A percentile compares a stretch with the other conserved stretches of the same genome.
phyloP scores from a whole-genome alignment of 257 asterid species.

The Gentiana straminea region DNA sequence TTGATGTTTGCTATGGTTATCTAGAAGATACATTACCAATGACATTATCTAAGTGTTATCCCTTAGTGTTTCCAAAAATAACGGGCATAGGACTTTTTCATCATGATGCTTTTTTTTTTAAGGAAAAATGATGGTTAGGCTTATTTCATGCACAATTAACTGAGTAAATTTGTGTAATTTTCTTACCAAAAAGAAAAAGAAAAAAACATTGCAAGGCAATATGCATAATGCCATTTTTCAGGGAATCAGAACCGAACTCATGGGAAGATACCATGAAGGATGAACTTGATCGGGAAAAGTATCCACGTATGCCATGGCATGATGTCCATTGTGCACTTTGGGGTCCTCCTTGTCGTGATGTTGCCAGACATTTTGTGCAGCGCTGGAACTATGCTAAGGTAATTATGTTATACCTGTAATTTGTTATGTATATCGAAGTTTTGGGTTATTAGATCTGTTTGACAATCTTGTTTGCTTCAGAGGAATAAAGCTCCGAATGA shows the following conservation, averaged over 20 bases:
- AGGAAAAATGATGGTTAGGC: not conserved
- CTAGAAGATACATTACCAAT: too few relatives aligned
- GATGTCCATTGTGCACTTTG: constrained; percentile 97
- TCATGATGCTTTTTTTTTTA: not conserved
- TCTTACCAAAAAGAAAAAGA: too few relatives aligned
- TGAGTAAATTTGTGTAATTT: not conserved
- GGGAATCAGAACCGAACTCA: constrained; percentile 94
- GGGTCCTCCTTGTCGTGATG: constrained; percentile 96
- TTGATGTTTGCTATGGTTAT: too few relatives aligned
- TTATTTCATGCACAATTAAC: not conserved
- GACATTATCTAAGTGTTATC: too few relatives aligned
- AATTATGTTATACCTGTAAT: not conserved
- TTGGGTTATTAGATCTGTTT: constrained; percentile 18
- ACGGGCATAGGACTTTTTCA: too few relatives aligned
- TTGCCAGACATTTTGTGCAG: constrained; percentile 92
- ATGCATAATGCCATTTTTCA: constrained; percentile 26
- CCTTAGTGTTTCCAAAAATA: too few relatives aligned
- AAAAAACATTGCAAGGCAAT: too few relatives aligned
- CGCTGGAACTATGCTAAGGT: constrained; percentile 93
- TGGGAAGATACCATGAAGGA: constrained; percentile 97
- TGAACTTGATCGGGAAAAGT: constrained; percentile 58
- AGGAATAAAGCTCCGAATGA: constrained; percentile 87
- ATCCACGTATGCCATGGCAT: constrained; percentile 99
- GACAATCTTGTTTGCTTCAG: constrained; percentile 29
- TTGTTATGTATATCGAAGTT: not conserved